phyloP scores from a whole-genome alignment of 2,329 filamentous ascomycete species.

The Pleurostoma richardsiae region DNA sequence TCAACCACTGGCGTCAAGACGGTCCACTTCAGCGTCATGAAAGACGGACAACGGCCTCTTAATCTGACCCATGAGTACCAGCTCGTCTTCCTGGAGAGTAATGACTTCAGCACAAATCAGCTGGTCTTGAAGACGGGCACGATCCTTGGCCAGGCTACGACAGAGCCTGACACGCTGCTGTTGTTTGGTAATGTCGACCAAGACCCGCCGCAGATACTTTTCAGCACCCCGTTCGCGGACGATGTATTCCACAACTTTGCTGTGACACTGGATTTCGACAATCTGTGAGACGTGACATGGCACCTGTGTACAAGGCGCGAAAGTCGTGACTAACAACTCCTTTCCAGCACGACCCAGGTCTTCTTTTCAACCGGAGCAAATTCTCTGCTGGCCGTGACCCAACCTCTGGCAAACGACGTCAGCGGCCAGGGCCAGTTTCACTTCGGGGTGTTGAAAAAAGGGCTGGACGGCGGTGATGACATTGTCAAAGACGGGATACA shows the following conservation, averaged over 20 bases:
- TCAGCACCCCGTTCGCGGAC: slow-evolving; percentile 42
- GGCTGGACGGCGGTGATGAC: slow-evolving; percentile 36
- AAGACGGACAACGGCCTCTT: slow-evolving; percentile 43
- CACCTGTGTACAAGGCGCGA: too few relatives aligned
- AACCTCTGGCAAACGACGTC: slow-evolving; percentile 42
- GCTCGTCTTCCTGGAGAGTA: slow-evolving; percentile 44
- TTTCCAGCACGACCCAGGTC: slow-evolving; percentile 46
- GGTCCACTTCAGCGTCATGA: slow-evolving; percentile 54
- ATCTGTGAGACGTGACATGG: slow-evolving; percentile 35
- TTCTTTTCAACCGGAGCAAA: slow-evolving; percentile 47
- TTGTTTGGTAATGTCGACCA: slow-evolving; percentile 40
- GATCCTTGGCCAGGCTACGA: slow-evolving; percentile 32
- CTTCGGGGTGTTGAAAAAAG: slow-evolving; percentile 59
- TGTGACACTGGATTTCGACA: slow-evolving; percentile 49
- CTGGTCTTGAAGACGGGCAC: slow-evolving; percentile 51
- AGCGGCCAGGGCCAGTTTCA: slow-evolving; percentile 57
- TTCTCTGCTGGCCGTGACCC: slow-evolving; percentile 41
- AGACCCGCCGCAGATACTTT: slow-evolving; percentile 40
- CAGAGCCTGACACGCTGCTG: slow-evolving; percentile 34
- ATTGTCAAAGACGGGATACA: slow-evolving; percentile 44
- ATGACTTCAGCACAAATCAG: slow-evolving; percentile 44
- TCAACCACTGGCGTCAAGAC: slow-evolving; percentile 52
- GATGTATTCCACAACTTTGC: slow-evolving; percentile 59
- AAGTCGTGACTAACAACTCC: too few relatives aligned
- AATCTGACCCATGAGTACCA: slow-evolving; percentile 60